phyloP scores from a whole-genome alignment of 306 rosid species.

The Rosa rugosa region DNA sequence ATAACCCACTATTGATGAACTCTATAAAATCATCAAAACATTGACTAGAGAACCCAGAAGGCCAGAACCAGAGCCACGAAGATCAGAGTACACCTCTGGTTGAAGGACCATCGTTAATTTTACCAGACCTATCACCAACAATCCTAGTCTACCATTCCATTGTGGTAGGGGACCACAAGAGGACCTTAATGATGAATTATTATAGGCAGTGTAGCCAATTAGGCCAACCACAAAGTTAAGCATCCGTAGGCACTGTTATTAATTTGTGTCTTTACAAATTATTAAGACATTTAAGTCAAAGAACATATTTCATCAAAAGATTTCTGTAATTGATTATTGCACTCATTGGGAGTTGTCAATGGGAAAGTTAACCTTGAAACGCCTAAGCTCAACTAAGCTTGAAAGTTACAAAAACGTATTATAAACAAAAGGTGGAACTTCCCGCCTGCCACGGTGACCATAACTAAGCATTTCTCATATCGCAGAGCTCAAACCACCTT shows the following conservation, averaged over 20 bases:
- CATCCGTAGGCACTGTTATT: background rate
- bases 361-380: background rate
- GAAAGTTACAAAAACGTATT: background rate
- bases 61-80: constrained; percentile 13
- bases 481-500: constrained; percentile 3
- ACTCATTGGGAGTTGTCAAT: background rate
- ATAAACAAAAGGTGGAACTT: constrained; percentile 14
- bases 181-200: background rate
- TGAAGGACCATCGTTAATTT: constrained; percentile 4
- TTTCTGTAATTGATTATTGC: background rate
- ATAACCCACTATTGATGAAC: constrained; percentile 13
- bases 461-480: constrained; percentile 1
- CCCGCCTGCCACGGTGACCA: background rate
- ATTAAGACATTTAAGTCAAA: background rate
- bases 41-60: constrained; percentile 22
- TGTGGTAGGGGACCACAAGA: background rate
- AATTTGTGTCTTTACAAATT: background rate
- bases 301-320: background rate
- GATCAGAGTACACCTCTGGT: constrained; percentile 9
- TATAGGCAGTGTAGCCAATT: background rate
- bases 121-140: background rate
- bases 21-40: constrained; percentile 27
- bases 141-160: background rate
- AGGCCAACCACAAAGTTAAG: background rate
- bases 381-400: background rate